Base-by-base conservation (phyloP, 2,329 filamentous ascomycete genomes). In the Hypoxylon sp. region DNA sequence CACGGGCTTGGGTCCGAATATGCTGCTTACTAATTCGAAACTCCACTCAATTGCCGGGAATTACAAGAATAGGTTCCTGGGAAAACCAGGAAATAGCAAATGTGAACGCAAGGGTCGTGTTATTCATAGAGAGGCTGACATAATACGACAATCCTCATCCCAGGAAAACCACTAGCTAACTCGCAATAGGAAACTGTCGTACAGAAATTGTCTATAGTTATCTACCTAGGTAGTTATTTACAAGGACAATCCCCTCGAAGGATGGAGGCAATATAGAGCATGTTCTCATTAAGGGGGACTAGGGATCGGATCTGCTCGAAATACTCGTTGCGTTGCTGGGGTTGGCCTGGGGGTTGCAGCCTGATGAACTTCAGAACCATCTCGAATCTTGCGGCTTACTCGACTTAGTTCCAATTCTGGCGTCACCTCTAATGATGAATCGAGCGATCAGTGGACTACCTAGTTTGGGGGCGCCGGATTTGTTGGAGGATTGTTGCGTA, bases 21-120 rank as follows among this genome's bases (percentile, higher is more conserved):
- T 24, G 21, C 37, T 29, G 59, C 59, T 62, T 27, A 56, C 24
- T 62, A 62, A 62, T 42, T 48, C 32, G 5, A 31, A 19, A 10
- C 39, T 44, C 47, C 47, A 17, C 47, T 31, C 27, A 17, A 17
- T 6, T 17, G 29, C 42, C 54, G 54, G 54, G 35, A 56, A 56
- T 47, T 56, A 35, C 54, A 35, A 42, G 17, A 47, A 35, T 56
- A 56, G 3, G 39, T 8, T 44, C 8, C 39, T 44, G 17, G 19
- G 2, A 19, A 8, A 44, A 44, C 39, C 17, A 21, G 17, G 39
- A 19, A 21, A 19, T 44, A 17, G 11, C 17, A 6, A 6, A 21
- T 7, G 21, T 44, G 17, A 44, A n/a, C 7, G 17, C 17, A 44
- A 44, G 39, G 39, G 17, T 21, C 39, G 1, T 21, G 8, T 44